Conservation (phyloP, 306 rosid species). For the Biancaea sappan region DNA sequence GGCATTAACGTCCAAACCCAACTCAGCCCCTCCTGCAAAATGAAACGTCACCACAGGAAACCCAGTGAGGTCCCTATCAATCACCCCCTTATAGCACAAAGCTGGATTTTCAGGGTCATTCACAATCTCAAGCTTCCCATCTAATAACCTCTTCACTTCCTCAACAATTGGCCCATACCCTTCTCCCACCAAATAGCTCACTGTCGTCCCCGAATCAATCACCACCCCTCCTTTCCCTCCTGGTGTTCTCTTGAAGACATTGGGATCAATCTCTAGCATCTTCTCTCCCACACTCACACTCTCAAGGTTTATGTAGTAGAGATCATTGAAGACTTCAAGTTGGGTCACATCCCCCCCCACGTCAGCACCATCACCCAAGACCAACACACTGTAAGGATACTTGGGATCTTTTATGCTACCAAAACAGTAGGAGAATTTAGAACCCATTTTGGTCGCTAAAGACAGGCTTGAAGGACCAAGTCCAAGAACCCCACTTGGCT, state of each 20-base stretch:
- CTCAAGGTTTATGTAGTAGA: constrained; percentile 18
- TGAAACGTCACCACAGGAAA: constrained; percentile 10
- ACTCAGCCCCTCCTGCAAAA: constrained; percentile 15
- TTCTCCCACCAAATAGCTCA: not conserved
- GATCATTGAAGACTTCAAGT: not conserved
- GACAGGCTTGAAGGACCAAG: constrained; percentile 22
- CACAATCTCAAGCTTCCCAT: not conserved
- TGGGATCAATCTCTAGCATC: not conserved
- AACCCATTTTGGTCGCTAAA: constrained; percentile 1
- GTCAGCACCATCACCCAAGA: constrained; percentile 23
- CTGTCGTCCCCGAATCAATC: constrained; percentile 21
- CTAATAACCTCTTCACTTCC: constrained; percentile 4
- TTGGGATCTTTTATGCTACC: constrained; percentile 26
- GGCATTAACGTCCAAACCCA: constrained; percentile 2
- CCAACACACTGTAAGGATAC: constrained; percentile 24
- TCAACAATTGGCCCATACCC: not conserved
- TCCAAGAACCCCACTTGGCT: constrained; percentile 29
- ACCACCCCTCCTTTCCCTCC: constrained; percentile 29
- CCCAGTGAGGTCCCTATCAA: not conserved
- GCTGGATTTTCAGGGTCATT: not conserved
- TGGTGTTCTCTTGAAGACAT: not conserved
- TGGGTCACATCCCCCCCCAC: constrained; percentile 23
- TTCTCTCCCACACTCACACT: constrained; percentile 25
- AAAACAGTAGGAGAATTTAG: constrained; percentile 32
- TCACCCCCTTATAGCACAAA: constrained; percentile 5